phyloP scores from a whole-genome alignment of 2,329 filamentous ascomycete species.

The Kalaharituber pfeilii region DNA sequence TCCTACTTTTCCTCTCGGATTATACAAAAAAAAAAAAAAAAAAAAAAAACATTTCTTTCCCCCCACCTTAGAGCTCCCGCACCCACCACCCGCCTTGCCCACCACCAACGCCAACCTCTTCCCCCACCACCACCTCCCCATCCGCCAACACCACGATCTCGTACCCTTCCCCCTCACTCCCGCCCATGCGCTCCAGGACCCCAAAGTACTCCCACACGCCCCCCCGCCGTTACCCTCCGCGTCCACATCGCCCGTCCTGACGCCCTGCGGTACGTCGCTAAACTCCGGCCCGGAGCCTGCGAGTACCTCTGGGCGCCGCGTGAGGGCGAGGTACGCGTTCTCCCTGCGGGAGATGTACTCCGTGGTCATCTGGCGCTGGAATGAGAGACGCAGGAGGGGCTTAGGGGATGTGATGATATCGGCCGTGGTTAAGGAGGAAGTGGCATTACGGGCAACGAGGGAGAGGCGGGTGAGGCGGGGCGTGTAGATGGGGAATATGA shows the following conservation, averaged over 20 bases:
- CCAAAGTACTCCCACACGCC: conserved; percentile 48
- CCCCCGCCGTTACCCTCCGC: conserved; percentile 37
- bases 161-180: conserved; percentile 30
- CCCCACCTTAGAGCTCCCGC: not conserved
- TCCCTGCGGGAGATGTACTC: conserved; percentile 39
- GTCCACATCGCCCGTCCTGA: conserved; percentile 59
- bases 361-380: conserved; percentile 57
- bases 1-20: not conserved
- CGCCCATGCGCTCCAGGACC: conserved; percentile 53
- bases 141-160: conserved; percentile 33
- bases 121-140: conserved; percentile 29
- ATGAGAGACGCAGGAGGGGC: conserved; percentile 46
- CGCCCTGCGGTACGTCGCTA: conserved; percentile 45
- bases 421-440: conserved; percentile 20
- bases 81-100: not conserved
- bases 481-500: not conserved
- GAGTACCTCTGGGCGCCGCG: conserved; percentile 19
- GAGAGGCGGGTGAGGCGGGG: conserved; percentile 17
- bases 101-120: conserved; percentile 25
- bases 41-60: not conserved
- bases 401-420: conserved; percentile 28
- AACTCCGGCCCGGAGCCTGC: conserved; percentile 42
- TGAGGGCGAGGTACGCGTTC: conserved; percentile 29
- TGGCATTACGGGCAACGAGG: conserved; percentile 19
- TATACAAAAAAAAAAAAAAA: not conserved